Base-by-base conservation (phyloP, 352 stramenopile genomes). In the Pythium aristosporum region DNA sequence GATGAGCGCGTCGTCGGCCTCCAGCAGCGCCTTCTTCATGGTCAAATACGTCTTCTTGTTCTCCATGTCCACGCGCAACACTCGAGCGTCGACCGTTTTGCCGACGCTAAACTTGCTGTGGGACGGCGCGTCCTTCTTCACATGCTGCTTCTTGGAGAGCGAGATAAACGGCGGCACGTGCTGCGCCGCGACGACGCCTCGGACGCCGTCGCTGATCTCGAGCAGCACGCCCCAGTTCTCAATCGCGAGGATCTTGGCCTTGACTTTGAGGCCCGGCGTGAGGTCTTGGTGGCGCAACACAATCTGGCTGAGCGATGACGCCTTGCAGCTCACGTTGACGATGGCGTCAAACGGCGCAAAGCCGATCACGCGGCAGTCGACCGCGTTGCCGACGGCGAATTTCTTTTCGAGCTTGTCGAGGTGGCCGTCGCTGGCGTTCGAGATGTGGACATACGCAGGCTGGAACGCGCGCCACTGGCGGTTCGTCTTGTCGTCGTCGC, bases 21-120 rank as follows among this genome's bases (percentile, higher is more conserved):
- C 67, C 42, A 97, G 39, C 21, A 97, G 72, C 11, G 75, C 75
- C 66, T 91, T 81, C 79, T 96, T 97, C 80, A 95, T 92, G 21
- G 92, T 96, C 59, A 99, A 56, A 36, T 85, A 88, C 18, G 85
- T 94, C 78, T 98, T 98, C 75, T 98, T 98, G 20, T 85, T 73
- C 13, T 93, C 95, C 10, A 96, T 36, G 36, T 96, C 86, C 12
- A 96, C 80, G 21, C 87, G 76, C 43, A 96, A 72, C 52, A 97
- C 89, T 21, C 89, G 87, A n/a, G 78, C 86, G 7, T 77, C 82
- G n/a, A 90, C 76, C 11, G 65, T 66, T 67, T 94, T 90, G 55
- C 88, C 88, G 11, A 90, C 72, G 53, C 86, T 82, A 72, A 85
- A 97, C 69, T 93, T 92, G 61, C 67, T 88, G 63, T 75, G 77